Conservation (phyloP, 2,329 filamentous ascomycete species). For the Colletotrichum sp. region DNA sequence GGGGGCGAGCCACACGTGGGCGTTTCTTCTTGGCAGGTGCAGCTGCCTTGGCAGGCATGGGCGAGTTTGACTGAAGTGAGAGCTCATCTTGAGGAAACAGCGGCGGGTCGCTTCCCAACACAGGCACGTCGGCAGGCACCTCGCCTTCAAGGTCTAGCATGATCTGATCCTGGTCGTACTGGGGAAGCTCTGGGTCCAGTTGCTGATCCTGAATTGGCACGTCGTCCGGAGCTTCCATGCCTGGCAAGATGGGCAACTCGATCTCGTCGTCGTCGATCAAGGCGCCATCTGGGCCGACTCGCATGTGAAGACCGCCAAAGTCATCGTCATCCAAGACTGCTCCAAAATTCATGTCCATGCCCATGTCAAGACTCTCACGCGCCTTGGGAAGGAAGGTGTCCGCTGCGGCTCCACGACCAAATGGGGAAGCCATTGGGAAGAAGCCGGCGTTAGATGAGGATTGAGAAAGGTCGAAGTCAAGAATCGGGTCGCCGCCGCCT, state of each 20-base stretch:
- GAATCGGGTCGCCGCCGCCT: neutral
- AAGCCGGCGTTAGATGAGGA: constrained; percentile 31
- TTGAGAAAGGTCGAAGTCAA: constrained; percentile 29
- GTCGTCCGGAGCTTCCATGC: constrained; percentile 11
- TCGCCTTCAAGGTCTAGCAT: neutral
- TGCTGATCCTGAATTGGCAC: constrained; percentile 15
- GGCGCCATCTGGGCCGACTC: constrained; percentile 59
- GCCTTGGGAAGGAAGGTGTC: constrained; percentile 21
- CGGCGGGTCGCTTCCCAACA: neutral
- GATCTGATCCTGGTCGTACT: neutral
- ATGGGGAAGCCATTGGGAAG: constrained; percentile 37
- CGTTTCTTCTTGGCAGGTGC: neutral
- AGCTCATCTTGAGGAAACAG: neutral
- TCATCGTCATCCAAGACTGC: constrained; percentile 39
- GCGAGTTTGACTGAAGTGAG: neutral
- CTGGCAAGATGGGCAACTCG: constrained; percentile 47
- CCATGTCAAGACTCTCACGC: neutral
- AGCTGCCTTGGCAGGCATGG: neutral
- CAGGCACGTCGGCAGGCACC: neutral
- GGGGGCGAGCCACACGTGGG: neutral
- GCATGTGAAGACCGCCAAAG: constrained; percentile 45
- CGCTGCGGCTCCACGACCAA: constrained; percentile 29
- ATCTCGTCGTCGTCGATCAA: constrained; percentile 48
- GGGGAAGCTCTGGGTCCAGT: constrained; percentile 2
- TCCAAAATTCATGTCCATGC: constrained; percentile 29